phyloP scores from a whole-genome alignment of 2,329 filamentous ascomycete species.

The Hymenoscyphus infarciens region DNA sequence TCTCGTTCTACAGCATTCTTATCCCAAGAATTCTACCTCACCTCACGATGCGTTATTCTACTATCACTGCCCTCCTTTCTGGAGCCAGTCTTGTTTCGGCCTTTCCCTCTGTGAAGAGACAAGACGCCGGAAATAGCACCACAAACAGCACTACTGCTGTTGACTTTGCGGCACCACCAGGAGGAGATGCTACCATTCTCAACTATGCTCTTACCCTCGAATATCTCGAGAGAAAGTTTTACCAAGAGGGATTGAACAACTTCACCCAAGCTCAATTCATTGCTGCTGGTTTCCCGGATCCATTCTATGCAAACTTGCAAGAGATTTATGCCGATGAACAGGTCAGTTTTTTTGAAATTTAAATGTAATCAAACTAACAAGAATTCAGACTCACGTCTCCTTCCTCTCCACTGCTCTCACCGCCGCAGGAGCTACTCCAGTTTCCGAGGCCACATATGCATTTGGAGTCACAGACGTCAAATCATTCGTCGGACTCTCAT shows the following conservation, averaged over 20 bases:
- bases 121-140: background rate
- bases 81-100: constrained; percentile 19
- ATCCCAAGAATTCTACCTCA: background rate
- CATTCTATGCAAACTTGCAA: constrained; percentile 55
- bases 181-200: constrained; percentile 36
- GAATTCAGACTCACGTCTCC: constrained; percentile 46
- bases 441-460: constrained; percentile 52
- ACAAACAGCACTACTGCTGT: constrained; percentile 8
- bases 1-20: background rate
- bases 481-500: constrained; percentile 50
- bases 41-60: constrained; percentile 28
- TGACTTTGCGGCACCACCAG: constrained; percentile 23
- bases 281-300: constrained; percentile 45
- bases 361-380: too few species aligned
- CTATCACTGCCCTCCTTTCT: constrained; percentile 17
- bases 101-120: constrained; percentile 17
- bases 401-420: constrained; percentile 51
- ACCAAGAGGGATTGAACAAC: constrained; percentile 54
- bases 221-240: constrained; percentile 60
- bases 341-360: background rate
- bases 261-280: constrained; percentile 49
- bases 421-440: constrained; percentile 47
- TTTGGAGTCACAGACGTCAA: constrained; percentile 48
- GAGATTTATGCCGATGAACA: constrained; percentile 52
- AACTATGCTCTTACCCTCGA: constrained; percentile 50